Evolutionary conservation across 345 rosid genomes (phyloP).

Genomic region (Microthlaspi erraticum): DNA sequence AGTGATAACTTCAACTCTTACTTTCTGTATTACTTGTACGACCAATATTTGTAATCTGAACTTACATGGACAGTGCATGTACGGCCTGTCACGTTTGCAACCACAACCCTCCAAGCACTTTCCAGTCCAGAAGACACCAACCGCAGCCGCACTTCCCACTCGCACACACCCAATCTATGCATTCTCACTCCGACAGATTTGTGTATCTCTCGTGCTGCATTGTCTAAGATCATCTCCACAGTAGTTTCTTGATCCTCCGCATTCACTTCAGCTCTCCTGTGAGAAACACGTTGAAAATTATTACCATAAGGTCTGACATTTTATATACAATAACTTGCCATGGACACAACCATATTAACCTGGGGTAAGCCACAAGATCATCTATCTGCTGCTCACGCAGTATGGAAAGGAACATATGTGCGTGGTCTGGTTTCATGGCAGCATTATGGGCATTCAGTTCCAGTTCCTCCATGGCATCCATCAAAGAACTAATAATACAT

Average conservation of each 20-base stretch:
- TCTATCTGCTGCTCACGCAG: slow-evolving; percentile 80
- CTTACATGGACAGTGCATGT: slow-evolving; percentile 90
- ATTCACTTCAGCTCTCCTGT: slow-evolving; percentile 78
- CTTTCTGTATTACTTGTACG: not conserved
- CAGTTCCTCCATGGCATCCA: slow-evolving; percentile 92
- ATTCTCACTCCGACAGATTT: slow-evolving; percentile 77
- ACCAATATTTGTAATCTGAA: slow-evolving; percentile 17
- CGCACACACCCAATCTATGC: slow-evolving; percentile 85
- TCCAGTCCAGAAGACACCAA: slow-evolving; percentile 73
- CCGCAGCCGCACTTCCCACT: slow-evolving; percentile 98
- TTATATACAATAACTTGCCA: slow-evolving; percentile 11
- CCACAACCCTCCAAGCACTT: slow-evolving; percentile 90
- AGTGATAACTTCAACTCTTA: not conserved
- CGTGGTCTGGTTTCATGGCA: slow-evolving; percentile 74
- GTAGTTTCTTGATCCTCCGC: slow-evolving; percentile 69
- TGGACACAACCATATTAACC: slow-evolving; percentile 49
- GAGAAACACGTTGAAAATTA: slow-evolving; percentile 36
- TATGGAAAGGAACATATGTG: slow-evolving; percentile 90
- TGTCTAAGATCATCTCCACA: slow-evolving; percentile 73
- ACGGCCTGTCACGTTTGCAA: slow-evolving; percentile 87
- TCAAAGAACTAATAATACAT: slow-evolving; percentile 80
- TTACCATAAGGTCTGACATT: slow-evolving; percentile 21
- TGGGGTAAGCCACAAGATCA: slow-evolving; percentile 83
- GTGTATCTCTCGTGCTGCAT: slow-evolving; percentile 73
- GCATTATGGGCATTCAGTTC: slow-evolving; percentile 89